Percentiles rank a stretch among this genome's conserved stretches.
phyloP scores from a whole-genome alignment of 768 basidiomycete species.

The Leccinellum albellum region DNA sequence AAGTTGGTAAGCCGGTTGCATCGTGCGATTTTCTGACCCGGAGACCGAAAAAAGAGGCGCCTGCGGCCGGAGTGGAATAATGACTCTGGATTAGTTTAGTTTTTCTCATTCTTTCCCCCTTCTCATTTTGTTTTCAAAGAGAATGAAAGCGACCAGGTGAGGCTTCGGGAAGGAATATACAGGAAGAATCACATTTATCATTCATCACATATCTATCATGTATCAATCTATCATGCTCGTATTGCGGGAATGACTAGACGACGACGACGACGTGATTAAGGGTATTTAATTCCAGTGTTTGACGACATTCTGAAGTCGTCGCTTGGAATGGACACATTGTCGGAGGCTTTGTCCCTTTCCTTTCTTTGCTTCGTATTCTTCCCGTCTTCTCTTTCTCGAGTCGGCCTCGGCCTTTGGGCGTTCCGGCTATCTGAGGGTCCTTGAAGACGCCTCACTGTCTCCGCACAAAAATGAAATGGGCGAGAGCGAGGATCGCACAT shows the following conservation, averaged over 20 bases:
- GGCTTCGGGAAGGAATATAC: not conserved
- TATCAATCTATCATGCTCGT: not conserved
- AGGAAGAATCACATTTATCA: not conserved
- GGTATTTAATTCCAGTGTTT: not conserved
- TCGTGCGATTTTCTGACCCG: constrained; percentile 7
- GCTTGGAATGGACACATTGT: constrained; percentile 9
- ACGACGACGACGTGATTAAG: not conserved
- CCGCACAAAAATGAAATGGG: constrained; percentile 8
- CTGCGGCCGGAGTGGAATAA: not conserved
- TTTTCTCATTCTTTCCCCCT: not conserved
- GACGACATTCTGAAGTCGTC: not conserved
- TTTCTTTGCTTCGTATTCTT: not conserved
- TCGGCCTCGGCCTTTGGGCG: not conserved
- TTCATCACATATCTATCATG: not conserved
- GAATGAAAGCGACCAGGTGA: not conserved
- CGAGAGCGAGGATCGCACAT: not conserved
- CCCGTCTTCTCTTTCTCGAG: not conserved
- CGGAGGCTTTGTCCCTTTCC: not conserved
- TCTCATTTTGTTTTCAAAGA: not conserved
- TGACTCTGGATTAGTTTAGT: too few relatives aligned
- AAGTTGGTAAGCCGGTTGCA: constrained; percentile 6
- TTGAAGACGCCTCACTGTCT: constrained; percentile 7
- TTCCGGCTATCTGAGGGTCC: not conserved
- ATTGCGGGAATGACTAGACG: not conserved
- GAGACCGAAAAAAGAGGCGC: not conserved